phyloP scores from a whole-genome alignment of 345 rosid species.

The Brassica nigra region DNA sequence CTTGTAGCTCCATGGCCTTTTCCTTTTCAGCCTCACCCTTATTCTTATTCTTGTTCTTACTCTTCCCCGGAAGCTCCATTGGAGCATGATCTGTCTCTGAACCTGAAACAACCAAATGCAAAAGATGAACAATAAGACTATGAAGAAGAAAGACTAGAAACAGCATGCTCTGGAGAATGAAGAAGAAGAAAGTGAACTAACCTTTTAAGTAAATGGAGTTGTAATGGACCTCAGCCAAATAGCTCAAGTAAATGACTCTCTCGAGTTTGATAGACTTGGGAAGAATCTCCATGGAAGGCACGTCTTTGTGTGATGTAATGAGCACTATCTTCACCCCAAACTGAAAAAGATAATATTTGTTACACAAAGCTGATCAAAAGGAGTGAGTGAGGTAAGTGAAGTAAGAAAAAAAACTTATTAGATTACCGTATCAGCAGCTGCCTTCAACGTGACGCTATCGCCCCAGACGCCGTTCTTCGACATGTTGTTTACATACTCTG shows the following conservation, averaged over 20 bases:
- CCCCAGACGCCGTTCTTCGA: slow-evolving; percentile 66
- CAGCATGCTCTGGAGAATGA: not conserved
- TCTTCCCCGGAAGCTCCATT: not conserved
- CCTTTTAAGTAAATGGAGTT: slow-evolving; percentile 1
- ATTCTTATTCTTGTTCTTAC: not conserved
- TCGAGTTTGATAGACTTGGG: not conserved
- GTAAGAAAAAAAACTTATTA: slow-evolving; percentile 20
- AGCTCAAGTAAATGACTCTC: not conserved
- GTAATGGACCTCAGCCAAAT: not conserved
- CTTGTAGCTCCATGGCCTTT: not conserved
- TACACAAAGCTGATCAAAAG: not conserved
- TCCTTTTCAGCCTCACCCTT: not conserved
- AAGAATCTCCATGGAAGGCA: not conserved
- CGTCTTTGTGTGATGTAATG: not conserved
- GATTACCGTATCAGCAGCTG: slow-evolving; percentile 69
- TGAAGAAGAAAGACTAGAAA: not conserved
- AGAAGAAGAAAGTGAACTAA: not conserved
- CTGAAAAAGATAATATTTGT: not conserved
- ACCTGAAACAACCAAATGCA: not conserved
- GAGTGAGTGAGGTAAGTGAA: not conserved
- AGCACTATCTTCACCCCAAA: not conserved
- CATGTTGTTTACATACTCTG: not conserved
- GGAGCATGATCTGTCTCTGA: not conserved
- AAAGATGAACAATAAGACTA: not conserved
- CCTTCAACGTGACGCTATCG: slow-evolving; percentile 57